Base-by-base conservation (phyloP, 768 basidiomycete species). In the Rhizopogon vesiculosus region DNA sequence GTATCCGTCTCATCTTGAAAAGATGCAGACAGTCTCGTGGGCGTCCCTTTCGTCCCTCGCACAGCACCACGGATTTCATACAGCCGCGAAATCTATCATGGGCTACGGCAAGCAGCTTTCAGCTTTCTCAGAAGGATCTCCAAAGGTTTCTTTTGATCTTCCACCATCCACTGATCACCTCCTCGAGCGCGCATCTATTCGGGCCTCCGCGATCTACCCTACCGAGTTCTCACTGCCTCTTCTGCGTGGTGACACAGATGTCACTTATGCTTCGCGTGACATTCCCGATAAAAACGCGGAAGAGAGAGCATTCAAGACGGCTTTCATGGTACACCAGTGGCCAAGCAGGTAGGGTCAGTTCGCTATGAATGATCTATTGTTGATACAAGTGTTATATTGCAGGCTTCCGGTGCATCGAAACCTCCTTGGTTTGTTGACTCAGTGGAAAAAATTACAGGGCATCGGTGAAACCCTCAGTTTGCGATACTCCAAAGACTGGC, bases 21-120 rank as follows among this genome's bases (percentile, higher is more conserved):
- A 58, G 18, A 81, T 80, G 77, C 73, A 80, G 57, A 67, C 59
- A 2, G 70, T 78, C 0, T 19, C 31, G 16, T 62, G 78, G 78
- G 50, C 19, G 19, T 15, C 51, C 15, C 56, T 64, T 52, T 52
- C 60, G 5, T 15, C 63, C 2, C 49, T 58, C 25, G 59, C 71
- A 2, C 76, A 78, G 45, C 69, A 74, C 51, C 60, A 65, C 48
- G 64, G 54, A 4, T 61, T 76, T 45, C 59, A 64, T 29, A 5
- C 54, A 13, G 54, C 59, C n/a, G 59, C 64, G 3, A 58, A 62
- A 13, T 62, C 54, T 10, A 75, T 78, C 49, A 57, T 74, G 29
- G 56, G 65, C 0, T 65, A 69, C 45, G 60, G 51, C 28, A 54
- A 62, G 51, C 53, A 44, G 3, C 54, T 48, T 67, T 10, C 57